Base-by-base conservation (phyloP, 257 asterid genomes). In the Plantago ovata region DNA sequence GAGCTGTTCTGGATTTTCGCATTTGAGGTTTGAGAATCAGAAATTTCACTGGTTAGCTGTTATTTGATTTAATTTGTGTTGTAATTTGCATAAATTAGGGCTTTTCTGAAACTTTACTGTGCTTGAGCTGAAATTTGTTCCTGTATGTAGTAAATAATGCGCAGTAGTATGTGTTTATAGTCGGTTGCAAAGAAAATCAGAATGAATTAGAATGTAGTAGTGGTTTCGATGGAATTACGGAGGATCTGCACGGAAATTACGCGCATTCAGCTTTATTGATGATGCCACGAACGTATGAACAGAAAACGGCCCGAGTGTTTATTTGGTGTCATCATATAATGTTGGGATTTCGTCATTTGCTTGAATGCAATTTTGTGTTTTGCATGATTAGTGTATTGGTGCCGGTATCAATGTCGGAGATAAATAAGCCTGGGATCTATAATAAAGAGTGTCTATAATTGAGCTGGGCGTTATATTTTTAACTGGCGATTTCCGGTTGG, bases 41-140 rank as follows among this genome's bases (percentile, higher is more conserved):
- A 42, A n/a, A 7, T 38, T 57, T 38, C 16, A 21, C 20, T 42
- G 12, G 13, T 56, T 38, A 14, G 39, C 28, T 45, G 69, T 33
- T 60, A 33, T 49, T 10, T 24, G 66, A 42, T 56, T 8, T 3
- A 28, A 38, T 38, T 68, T 57, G 38, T 32, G 18, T 9, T 51
- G 36, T 43, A 33, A 39, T 39, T 38, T 15, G 54, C 45, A 21
- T 60, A 56, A 43, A 16, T 62, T 24, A 38, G 63, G 58, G 19
- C 36, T 48, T 18, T 38, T 15, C 55, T 23, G 53, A 49, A 28
- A 41, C 33, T 65, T 50, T 56, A 10, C 36, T 67, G 11, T 61
- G 24, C 22, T 28, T 51, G 40, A 44, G 28, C 10, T 69, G 36
- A n/a, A n/a, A n/a, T 66, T 44, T 70, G 59, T 19, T 53, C 42